Conservation (phyloP, 257 asterid species). For the Solanum pimpinellifolium region DNA sequence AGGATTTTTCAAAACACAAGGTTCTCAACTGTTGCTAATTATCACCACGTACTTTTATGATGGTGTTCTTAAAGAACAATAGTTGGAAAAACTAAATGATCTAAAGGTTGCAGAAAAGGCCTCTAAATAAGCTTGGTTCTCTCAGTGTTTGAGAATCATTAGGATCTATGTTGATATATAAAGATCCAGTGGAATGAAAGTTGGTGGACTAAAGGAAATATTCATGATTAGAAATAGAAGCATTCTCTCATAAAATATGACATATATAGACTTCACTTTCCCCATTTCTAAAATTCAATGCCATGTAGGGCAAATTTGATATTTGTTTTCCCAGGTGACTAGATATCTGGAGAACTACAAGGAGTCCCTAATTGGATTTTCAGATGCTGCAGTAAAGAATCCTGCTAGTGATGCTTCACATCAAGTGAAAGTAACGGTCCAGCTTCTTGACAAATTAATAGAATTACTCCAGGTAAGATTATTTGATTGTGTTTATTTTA, state of each 20-base stretch:
- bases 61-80: not conserved
- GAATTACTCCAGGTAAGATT: not conserved
- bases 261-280: no score
- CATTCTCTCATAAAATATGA: no score
- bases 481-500: not conserved
- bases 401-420: not conserved
- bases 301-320: no score
- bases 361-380: constrained; percentile 44
- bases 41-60: not conserved
- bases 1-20: not conserved
- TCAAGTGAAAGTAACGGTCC: not conserved
- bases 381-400: not conserved
- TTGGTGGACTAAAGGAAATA: not conserved
- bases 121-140: not conserved
- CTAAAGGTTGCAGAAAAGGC: not conserved
- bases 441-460: not conserved
- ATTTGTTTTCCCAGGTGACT: constrained; percentile 38
- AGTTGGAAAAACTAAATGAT: not conserved
- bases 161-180: not conserved
- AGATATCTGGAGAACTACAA: constrained; percentile 82
- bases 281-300: no score
- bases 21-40: not conserved
- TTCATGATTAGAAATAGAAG: no score
- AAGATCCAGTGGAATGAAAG: not conserved
- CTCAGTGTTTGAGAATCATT: not conserved